Percentiles rank a stretch among this genome's conserved stretches.
phyloP scores from a whole-genome alignment of 352 stramenopile species.

The Lagenidium giganteum region DNA sequence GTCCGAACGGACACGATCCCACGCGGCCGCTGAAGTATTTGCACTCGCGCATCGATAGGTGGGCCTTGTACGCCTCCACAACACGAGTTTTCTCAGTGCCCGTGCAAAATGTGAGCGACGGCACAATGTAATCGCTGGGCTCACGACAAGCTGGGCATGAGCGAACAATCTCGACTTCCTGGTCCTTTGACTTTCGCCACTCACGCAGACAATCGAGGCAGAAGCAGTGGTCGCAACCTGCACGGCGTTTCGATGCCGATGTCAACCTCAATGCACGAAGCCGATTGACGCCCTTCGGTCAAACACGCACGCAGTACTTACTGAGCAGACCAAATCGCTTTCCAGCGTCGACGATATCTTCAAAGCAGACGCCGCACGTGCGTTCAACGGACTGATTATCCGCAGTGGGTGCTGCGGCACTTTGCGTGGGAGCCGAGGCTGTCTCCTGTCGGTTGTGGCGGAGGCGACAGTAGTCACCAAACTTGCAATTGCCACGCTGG shows the following conservation, averaged over 20 bases:
- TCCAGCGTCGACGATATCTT: conserved; percentile 69
- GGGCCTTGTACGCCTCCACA: conserved; percentile 68
- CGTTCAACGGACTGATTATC: conserved; percentile 36
- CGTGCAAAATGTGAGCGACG: conserved; percentile 68
- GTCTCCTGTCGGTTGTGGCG: conserved; percentile 25
- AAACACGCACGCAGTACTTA: conserved; percentile 15
- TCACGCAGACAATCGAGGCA: conserved; percentile 66
- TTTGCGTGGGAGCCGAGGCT: not conserved
- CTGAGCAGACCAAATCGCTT: conserved; percentile 79
- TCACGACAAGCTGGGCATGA: conserved; percentile 59
- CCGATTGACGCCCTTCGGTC: not conserved
- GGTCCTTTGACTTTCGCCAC: conserved; percentile 72
- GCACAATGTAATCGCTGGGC: conserved; percentile 76
- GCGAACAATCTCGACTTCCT: conserved; percentile 65
- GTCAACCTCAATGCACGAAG: conserved; percentile 4
- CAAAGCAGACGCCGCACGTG: conserved; percentile 80
- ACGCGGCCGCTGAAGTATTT: conserved; percentile 74
- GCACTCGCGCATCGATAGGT: conserved; percentile 69
- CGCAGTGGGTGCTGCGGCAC: not conserved
- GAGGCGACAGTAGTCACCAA: conserved; percentile 57
- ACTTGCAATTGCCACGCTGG: conserved; percentile 72
- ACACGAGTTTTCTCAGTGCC: conserved; percentile 48
- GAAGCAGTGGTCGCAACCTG: conserved; percentile 72
- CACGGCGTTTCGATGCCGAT: too few species aligned
- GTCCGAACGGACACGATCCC: conserved; percentile 67